phyloP scores from a whole-genome alignment of 371 early-diverging fungal species.

The Lichtheimia ornata region DNA sequence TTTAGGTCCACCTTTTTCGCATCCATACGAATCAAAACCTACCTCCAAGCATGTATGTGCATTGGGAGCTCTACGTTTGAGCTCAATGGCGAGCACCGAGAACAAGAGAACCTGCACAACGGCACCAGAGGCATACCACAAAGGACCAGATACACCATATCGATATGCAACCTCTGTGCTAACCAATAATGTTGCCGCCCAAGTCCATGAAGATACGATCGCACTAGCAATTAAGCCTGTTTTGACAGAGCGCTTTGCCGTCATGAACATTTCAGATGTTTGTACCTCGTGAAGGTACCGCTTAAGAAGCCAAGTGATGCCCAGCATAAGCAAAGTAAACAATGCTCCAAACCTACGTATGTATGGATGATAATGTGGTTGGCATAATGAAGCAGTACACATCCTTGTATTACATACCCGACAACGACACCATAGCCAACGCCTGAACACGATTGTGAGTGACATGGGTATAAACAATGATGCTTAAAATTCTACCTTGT shows the following conservation, averaged over 20 bases:
- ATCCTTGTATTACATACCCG: constrained; percentile 19
- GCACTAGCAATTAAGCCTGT: constrained; percentile 72
- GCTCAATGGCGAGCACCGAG: constrained; percentile 69
- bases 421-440: constrained; percentile 43
- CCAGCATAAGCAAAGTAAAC: constrained; percentile 62
- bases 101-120: constrained; percentile 70
- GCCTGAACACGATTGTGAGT: constrained; percentile 12
- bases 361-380: too few species aligned
- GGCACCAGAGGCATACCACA: constrained; percentile 76
- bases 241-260: constrained; percentile 64
- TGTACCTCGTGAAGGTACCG: constrained; percentile 63
- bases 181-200: constrained; percentile 70
- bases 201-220: constrained; percentile 69
- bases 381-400: background rate
- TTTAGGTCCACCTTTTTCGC: background rate
- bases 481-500: constrained; percentile 20
- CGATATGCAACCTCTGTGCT: constrained; percentile 69
- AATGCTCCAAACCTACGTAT: constrained; percentile 50
- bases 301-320: constrained; percentile 60
- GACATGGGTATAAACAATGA: background rate
- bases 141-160: constrained; percentile 63
- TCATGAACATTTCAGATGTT: constrained; percentile 70
- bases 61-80: constrained; percentile 70
- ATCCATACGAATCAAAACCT: background rate
- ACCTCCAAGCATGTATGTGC: constrained; percentile 72